Evolutionary conservation across 2,329 filamentous ascomycete genomes (phyloP), one percentile per base, ranked within the genome.

Genomic region (Coccinonectria pachysandricola): DNA sequence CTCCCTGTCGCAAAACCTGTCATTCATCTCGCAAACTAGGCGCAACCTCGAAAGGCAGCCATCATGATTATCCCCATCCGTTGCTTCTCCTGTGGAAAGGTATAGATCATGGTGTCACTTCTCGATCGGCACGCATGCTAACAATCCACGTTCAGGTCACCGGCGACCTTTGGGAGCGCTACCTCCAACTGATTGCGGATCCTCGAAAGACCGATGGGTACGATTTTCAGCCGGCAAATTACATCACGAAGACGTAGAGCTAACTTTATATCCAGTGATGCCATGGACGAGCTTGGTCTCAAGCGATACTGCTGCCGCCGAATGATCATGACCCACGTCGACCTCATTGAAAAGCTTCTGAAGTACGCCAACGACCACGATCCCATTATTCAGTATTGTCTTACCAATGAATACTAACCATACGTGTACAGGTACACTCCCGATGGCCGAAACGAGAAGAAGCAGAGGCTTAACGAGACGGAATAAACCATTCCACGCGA

Each of bases 291-390:
- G 53, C 76, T 98, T 27, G 86, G 86, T 30, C 80, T 92, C 50
- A 88, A 85, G 60, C 76, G 91, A 45, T 98, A 98, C 67, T 98
- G 91, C 72, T 98, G 91, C 65, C 83, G 91, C 46, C 81, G 91
- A 50, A 98, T 98, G 91, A 77, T 98, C 58, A 95, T 98, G 82
- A 98, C 91, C 34, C 91, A 98, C 60, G 91, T 98, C 48, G 91
- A 98, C 56, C 68, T 98, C 36, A 95, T 98, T 46, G 91, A 98
- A 69, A 98, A 98, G 64, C 75, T 98, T 26, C 75, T 98, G 41
- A 84, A 88, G 83, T 93, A 77, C 45, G 72, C 29, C 19, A 13
- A n/a, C 20, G 15, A 17, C 19, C 11, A 13, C 17, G n/a, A 22
- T 13, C 12, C 18, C 10, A 10, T 9, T 6, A 8, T 19, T 5